Evolutionary conservation across 495 filamentous ascomycete species (phyloP).

Genomic region (Bacidia gigantensis): DNA sequence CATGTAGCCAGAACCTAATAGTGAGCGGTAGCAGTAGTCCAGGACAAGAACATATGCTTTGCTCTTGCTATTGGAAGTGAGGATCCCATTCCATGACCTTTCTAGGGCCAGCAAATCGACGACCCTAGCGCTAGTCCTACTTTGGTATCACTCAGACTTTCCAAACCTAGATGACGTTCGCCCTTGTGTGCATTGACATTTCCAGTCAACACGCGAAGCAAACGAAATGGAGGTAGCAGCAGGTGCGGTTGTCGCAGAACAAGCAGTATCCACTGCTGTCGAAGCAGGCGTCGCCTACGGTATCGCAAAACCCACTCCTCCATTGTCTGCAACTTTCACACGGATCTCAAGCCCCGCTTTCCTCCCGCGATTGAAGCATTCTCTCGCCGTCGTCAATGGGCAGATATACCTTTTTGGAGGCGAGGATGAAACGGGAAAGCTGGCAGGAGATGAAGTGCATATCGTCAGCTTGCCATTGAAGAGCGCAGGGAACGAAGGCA

Average conservation of each 20-base stretch:
- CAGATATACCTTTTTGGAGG: constrained; percentile 42
- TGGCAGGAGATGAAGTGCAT: constrained; percentile 35
- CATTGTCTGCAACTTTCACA: constrained; percentile 29
- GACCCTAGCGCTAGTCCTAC: not conserved
- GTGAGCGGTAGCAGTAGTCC: no score
- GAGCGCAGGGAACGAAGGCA: constrained; percentile 12
- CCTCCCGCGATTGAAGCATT: constrained; percentile 33
- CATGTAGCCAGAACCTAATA: no score
- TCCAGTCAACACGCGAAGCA: not conserved
- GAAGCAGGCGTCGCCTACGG: constrained; percentile 25
- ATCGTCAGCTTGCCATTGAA: constrained; percentile 27
- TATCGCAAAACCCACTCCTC: constrained; percentile 29
- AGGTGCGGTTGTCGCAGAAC: constrained; percentile 25
- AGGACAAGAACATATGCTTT: no score
- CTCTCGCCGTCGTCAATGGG: constrained; percentile 31
- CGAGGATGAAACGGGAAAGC: constrained; percentile 21
- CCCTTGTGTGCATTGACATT: no score
- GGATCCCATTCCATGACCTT: not conserved
- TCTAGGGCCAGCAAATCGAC: not conserved
- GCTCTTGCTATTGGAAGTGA: not conserved
- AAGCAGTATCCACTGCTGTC: constrained; percentile 29
- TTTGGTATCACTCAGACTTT: not conserved
- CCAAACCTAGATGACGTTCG: no score
- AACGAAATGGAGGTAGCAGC: constrained; percentile 23
- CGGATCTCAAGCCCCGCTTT: constrained; percentile 27